Evolutionary conservation across 83 land plant species (phyloP), one percentile per base, ranked within the genome.

Genomic region (Thuja plicata): DNA sequence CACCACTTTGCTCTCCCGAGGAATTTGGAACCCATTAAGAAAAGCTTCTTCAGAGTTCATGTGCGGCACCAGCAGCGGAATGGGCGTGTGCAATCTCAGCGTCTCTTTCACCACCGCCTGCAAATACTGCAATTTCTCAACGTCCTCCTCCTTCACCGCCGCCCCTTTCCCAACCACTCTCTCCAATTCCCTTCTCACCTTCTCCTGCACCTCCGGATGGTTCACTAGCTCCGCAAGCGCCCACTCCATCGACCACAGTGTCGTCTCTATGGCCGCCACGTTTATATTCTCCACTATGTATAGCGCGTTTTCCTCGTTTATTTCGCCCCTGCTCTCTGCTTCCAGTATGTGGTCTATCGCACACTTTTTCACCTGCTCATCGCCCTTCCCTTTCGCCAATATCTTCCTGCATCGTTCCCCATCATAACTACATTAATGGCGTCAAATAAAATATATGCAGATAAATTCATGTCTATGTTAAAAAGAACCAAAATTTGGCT

Each of bases 1-100:
- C 21, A 96, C 91, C 79, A 96, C 90, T 89, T 95, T 95, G 92
- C 94, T 94, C 91, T 95, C 96, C 15, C 94, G 92, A 6, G 97
- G 96, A 57, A 96, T 94, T 90, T 91, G 94, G 46, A 90, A 96
- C 37, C 95, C 94, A 15, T 88, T 91, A 15, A 96, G 95, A 88
- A 94, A 94, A 35, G 98, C 96, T 8, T 94, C 92, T 81, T 93
- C 89, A 83, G 92, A 92, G 93, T 96, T 96, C 98, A 96, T 94
- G 93, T 95, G 98, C 8, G 98, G 97, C 32, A 95, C 96, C 13
- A 96, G 95, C 32, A 96, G 92, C 3, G 98, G 97, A 57, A 95
- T 95, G 10, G 96, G 94, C 96, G 94, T 94, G 27, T 95, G 95
- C n/a, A 96, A 93, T 19, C 98, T 90, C 84, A 96, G 94, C 41